Conservation (phyloP, 768 basidiomycete species). For the Lentinula aciculospora region DNA sequence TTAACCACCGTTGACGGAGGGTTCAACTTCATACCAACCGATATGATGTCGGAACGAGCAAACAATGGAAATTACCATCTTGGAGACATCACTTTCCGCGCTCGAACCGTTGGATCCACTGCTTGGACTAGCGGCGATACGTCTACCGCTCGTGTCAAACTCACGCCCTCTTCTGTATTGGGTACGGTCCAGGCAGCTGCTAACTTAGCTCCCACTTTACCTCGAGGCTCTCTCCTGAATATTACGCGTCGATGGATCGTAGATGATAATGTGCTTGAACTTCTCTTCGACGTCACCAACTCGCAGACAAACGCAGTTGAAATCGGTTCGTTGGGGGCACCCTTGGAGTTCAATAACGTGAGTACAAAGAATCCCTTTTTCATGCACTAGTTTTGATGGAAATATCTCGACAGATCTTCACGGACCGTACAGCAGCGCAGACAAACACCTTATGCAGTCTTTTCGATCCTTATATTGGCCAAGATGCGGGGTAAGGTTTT, state of each 20-base stretch:
- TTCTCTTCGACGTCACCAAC: constrained; percentile 48
- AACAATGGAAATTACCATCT: constrained; percentile 48
- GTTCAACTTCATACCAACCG: constrained; percentile 49
- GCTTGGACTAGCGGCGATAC: constrained; percentile 44
- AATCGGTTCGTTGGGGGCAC: constrained; percentile 47
- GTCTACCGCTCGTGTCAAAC: constrained; percentile 31
- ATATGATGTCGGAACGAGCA: constrained; percentile 42
- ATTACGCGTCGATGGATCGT: constrained; percentile 50
- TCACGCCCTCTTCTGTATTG: constrained; percentile 31
- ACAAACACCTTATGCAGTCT: constrained; percentile 48
- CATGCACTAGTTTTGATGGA: background rate
- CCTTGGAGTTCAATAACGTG: constrained; percentile 54
- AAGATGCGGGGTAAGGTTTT: constrained; percentile 50
- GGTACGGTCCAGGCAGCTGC: constrained; percentile 44
- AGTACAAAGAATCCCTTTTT: constrained; percentile 10
- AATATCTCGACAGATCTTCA: constrained; percentile 39
- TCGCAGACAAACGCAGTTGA: constrained; percentile 40
- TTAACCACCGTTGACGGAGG: constrained; percentile 25
- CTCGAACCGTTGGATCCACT: constrained; percentile 36
- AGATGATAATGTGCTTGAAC: constrained; percentile 30
- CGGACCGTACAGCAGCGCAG: constrained; percentile 42
- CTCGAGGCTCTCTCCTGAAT: constrained; percentile 35
- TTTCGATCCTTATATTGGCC: constrained; percentile 53
- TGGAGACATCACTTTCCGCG: constrained; percentile 51
- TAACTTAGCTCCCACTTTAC: constrained; percentile 43